Conservation (phyloP, 2,329 filamentous ascomycete genomes). For the Aspergillus ruber region DNA sequence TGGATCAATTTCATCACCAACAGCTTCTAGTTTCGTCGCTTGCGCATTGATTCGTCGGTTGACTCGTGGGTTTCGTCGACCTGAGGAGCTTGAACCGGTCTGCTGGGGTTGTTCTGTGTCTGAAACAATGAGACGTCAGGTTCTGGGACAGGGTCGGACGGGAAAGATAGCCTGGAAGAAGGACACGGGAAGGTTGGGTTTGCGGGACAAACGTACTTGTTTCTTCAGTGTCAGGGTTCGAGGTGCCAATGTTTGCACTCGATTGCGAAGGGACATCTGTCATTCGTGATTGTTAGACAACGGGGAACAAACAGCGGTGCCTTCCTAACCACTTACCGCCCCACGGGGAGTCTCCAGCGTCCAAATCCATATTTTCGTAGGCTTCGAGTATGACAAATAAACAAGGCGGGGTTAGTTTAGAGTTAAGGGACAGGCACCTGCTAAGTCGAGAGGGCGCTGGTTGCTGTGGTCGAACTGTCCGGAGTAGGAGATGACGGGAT, state of each 20-base stretch:
- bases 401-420: not conserved
- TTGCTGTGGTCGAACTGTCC: too few species aligned
- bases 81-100: slow-evolving; percentile 36
- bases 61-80: slow-evolving; percentile 46
- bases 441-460: too few species aligned
- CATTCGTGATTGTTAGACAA: not conserved
- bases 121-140: slow-evolving; percentile 6
- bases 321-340: slow-evolving; percentile 34
- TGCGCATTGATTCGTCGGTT: slow-evolving; percentile 54
- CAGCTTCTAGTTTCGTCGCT: slow-evolving; percentile 56
- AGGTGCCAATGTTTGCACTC: slow-evolving; percentile 16
- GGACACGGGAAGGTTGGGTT: not conserved
- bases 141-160: not conserved
- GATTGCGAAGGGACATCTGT: slow-evolving; percentile 44
- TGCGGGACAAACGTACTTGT: slow-evolving; percentile 19
- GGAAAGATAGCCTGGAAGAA: slow-evolving; percentile 1
- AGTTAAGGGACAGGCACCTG: too few species aligned
- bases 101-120: slow-evolving; percentile 26
- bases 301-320: not conserved
- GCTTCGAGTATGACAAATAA: not conserved
- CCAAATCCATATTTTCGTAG: slow-evolving; percentile 33
- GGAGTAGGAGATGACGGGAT: slow-evolving; percentile 8
- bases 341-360: slow-evolving; percentile 44
- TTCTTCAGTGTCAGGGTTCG: slow-evolving; percentile 24
- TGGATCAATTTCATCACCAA: slow-evolving; percentile 57